These are phyloP conservation scores for Phytophthora pluvialis DNA, from an alignment of 352 stramenopile genomes.

Conservation along the genomic window DNA sequence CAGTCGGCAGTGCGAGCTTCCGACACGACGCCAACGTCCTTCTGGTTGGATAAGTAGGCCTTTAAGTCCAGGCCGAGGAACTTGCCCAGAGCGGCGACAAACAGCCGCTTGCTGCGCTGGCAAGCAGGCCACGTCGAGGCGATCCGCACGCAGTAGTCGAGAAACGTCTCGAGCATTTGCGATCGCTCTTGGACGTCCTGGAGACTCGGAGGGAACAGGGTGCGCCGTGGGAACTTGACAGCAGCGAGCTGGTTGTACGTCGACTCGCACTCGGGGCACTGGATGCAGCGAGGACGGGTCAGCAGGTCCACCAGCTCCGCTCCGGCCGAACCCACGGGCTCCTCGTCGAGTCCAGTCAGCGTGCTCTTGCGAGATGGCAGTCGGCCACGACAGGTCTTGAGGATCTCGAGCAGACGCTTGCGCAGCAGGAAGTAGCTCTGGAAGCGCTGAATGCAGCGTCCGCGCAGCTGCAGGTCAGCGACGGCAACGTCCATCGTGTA, in stretches of 20 bases:
- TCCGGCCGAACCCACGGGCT: slow-evolving; percentile 24
- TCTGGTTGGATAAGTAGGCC: slow-evolving; percentile 21
- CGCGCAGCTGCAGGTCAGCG: slow-evolving; percentile 49
- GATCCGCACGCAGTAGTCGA: slow-evolving; percentile 45
- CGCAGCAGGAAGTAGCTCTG: slow-evolving; percentile 62
- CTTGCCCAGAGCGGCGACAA: slow-evolving; percentile 47
- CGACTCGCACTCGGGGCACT: slow-evolving; percentile 47
- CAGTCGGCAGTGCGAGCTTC: slow-evolving; percentile 13
- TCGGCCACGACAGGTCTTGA: slow-evolving; percentile 50
- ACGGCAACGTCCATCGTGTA: slow-evolving; percentile 71
- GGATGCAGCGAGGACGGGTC: slow-evolving; percentile 26
- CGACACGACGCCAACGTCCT: slow-evolving; percentile 20
- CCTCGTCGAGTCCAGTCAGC: slow-evolving; percentile 9
- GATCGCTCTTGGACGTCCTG: slow-evolving; percentile 59
- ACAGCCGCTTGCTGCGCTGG: slow-evolving; percentile 51
- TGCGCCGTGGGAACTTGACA: slow-evolving; percentile 60
- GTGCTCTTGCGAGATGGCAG: slow-evolving; percentile 24
- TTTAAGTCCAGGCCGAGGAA: slow-evolving; percentile 65
- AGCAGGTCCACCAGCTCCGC: slow-evolving; percentile 37
- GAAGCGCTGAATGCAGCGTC: slow-evolving; percentile 64
- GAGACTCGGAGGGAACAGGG: slow-evolving; percentile 49
- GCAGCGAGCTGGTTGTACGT: slow-evolving; percentile 45
- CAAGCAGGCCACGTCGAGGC: slow-evolving; percentile 56
- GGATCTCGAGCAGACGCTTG: slow-evolving; percentile 50
- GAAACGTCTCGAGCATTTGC: slow-evolving; percentile 58